Base-by-base conservation (phyloP, 2,329 filamentous ascomycete species). In the Exophiala sp. region DNA sequence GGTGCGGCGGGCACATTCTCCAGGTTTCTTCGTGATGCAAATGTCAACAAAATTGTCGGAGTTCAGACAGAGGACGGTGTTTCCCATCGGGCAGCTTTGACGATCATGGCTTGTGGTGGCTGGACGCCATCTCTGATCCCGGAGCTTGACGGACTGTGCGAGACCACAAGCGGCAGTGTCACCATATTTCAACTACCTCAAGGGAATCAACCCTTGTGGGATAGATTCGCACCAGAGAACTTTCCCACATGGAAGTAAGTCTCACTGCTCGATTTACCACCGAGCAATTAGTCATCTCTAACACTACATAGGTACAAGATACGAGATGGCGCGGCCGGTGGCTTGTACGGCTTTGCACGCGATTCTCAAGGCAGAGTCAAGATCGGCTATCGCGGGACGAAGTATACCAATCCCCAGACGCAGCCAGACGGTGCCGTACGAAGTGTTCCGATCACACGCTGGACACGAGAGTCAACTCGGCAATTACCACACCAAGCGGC, bases 81-180 rank as follows among this genome's bases (percentile, higher is more conserved):
- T 21, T 29, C 16, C 12, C 42, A 35, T 16, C n/a, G 4, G 8
- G 54, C 54, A 14, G 39, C 3, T 21, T 32, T 43, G 16, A 44
- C 40, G 34, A 77, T 96, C 54, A 78, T 95, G 2, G 90, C 92
- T 0, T 84, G 90, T 0, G 92, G 92, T n/a, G 90, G 91, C 4
- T 96, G 91, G 91, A 89, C 88, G 1, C 82, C 85, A 2, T 78
- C 81, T 1, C 78, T 96, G 16, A 73, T 96, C 43, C 65, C 67
- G 0, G 62, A 69, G 10, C 61, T 75, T 0, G 70, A 75, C 36
- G 64, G 65, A 0, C 62, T 79, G 0, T 69, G 71, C 11, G 77
- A 80, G 59, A 71, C 76, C 0, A 79, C 78, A 0, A 73, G 70
- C 0, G 77, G 77, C 0, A 72, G 69, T 0, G 72, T 80, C 3